Evolutionary conservation across 768 basidiomycete species (phyloP).

Genomic region (Lentinus brumalis): DNA sequence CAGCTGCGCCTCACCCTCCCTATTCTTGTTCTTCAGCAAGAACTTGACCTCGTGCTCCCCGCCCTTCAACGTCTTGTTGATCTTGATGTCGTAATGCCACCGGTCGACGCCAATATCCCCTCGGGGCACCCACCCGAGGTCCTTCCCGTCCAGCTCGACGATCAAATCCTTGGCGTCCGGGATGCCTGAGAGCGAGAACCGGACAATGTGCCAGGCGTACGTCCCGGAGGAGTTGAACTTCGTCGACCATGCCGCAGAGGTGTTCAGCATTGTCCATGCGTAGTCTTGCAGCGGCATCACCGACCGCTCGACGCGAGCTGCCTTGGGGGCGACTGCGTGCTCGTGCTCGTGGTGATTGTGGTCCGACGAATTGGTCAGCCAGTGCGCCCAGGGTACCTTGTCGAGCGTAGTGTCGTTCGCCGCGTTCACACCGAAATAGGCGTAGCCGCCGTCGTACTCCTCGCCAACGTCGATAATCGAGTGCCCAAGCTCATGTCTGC

Average conservation of each 20-base stretch:
- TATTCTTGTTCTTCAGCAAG: conserved; percentile 46
- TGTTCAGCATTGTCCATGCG: conserved; percentile 74
- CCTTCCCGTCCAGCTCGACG: conserved; percentile 60
- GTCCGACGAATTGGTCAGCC: conserved; percentile 48
- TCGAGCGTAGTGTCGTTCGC: conserved; percentile 39
- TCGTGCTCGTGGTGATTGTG: conserved; percentile 20
- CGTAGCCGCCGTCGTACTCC: conserved; percentile 80
- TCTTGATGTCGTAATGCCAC: conserved; percentile 72
- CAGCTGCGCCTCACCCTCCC: conserved; percentile 65
- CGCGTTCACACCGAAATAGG: conserved; percentile 73
- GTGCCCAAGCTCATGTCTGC: conserved; percentile 73
- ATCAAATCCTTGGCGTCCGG: conserved; percentile 53
- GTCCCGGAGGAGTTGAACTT: conserved; percentile 64
- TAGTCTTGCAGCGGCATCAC: conserved; percentile 77
- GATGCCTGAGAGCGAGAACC: conserved; percentile 75
- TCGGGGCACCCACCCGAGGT: conserved; percentile 61
- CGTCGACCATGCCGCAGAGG: conserved; percentile 56
- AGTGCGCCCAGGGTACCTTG: conserved; percentile 67
- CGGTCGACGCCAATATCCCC: conserved; percentile 64
- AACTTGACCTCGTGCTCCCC: conserved; percentile 67
- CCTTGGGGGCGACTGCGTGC: background rate
- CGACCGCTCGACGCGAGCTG: conserved; percentile 59
- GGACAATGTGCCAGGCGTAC: conserved; percentile 61
- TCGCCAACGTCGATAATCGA: conserved; percentile 79
- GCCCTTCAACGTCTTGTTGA: conserved; percentile 38